A percentile compares a stretch with the other conserved stretches of the same genome.
Evolutionary conservation across 768 basidiomycete genomes (phyloP).

Genomic region (Cystofilobasidium ferigula): DNA sequence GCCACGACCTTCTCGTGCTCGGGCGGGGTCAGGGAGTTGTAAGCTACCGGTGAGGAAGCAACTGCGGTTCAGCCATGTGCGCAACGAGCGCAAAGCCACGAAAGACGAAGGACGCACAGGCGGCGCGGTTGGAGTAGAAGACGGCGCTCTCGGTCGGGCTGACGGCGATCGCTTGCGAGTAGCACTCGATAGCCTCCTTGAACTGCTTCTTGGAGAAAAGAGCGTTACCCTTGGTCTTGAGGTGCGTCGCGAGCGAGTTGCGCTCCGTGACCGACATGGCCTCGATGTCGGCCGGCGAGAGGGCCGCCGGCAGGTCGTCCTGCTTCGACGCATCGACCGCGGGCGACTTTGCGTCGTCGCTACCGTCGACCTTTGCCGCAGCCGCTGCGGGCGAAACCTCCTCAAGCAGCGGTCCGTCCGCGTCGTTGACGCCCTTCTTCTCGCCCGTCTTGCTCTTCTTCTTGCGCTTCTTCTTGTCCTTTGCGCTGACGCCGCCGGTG

Average conservation of each 20-base stretch:
- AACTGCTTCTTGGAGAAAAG: constrained; percentile 22
- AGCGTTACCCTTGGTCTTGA: constrained; percentile 26
- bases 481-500: background rate
- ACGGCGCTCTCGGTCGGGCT: constrained; percentile 60
- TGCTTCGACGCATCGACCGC: constrained; percentile 13
- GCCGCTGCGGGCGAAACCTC: constrained; percentile 9
- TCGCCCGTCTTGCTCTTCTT: constrained; percentile 14
- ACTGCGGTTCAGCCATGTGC: too few relatives aligned
- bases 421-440: constrained; percentile 24
- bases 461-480: constrained; percentile 21
- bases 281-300: constrained; percentile 7
- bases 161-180: constrained; percentile 45
- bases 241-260: constrained; percentile 19
- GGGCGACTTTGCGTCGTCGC: background rate
- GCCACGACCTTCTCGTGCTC: constrained; percentile 67
- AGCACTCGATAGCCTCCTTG: constrained; percentile 30
- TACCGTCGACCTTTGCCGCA: background rate
- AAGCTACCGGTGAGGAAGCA: background rate
- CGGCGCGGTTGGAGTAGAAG: constrained; percentile 93
- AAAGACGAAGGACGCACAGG: constrained; percentile 50
- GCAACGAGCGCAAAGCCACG: background rate
- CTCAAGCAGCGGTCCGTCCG: constrained; percentile 24
- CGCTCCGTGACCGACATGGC: constrained; percentile 23
- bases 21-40: constrained; percentile 46
- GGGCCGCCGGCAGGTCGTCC: constrained; percentile 12